Evolutionary conservation across 805 yeast genomes (phyloP).

Genomic region (Kodamaea lidongshanica): DNA sequence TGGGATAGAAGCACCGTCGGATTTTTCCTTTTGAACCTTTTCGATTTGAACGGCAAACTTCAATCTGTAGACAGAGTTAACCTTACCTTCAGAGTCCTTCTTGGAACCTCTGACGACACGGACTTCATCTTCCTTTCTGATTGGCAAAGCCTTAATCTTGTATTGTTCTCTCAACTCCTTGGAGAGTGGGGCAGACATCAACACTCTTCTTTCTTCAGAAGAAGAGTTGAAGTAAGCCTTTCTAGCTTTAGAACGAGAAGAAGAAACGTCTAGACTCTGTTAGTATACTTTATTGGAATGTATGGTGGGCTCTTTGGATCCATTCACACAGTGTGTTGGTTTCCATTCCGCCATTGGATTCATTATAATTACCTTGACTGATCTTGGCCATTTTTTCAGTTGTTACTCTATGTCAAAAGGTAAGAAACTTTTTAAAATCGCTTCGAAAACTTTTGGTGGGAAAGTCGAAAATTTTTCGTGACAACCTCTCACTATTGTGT

Average conservation of each 20-base stretch:
- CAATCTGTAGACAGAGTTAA: constrained; percentile 97
- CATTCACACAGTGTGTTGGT: constrained; percentile 1
- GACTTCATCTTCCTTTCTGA: constrained; percentile 97
- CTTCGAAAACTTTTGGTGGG: constrained; percentile 5
- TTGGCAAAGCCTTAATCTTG: constrained; percentile 92
- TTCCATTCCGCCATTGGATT: constrained; percentile 2
- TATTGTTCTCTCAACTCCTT: constrained; percentile 98
- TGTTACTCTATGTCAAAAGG: constrained; percentile 9
- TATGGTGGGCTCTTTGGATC: not conserved
- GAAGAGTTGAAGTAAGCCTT: constrained; percentile 99
- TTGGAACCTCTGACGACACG: constrained; percentile 96
- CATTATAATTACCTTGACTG: constrained; percentile 48
- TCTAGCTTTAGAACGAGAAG: constrained; percentile 99
- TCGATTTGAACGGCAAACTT: constrained; percentile 95
- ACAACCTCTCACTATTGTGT: not conserved
- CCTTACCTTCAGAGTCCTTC: constrained; percentile 99
- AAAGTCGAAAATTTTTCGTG: constrained; percentile 8
- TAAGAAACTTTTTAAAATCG: constrained; percentile 6
- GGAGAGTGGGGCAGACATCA: constrained; percentile 97
- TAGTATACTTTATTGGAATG: constrained; percentile 19
- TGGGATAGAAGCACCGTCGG: constrained; percentile 96
- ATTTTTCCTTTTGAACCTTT: constrained; percentile 95
- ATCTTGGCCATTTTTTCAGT: constrained; percentile 51
- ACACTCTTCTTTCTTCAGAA: constrained; percentile 87
- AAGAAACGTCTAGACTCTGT: constrained; percentile 78